Conservation (phyloP, 1,284 basidiomycete genomes). For the Tremellales sp. region DNA sequence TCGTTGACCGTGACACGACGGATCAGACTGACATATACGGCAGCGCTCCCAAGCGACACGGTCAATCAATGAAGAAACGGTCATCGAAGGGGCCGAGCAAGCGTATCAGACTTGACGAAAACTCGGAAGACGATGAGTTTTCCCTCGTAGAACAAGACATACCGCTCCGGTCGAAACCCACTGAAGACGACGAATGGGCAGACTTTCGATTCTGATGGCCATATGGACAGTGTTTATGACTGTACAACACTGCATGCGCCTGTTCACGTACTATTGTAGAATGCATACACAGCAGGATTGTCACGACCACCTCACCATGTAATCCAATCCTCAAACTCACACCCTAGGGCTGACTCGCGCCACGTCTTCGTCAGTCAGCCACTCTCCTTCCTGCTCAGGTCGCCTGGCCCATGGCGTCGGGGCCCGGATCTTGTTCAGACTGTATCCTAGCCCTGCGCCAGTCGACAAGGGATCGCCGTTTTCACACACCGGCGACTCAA, state of each 20-base stretch:
- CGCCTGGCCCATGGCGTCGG: constrained; percentile 16
- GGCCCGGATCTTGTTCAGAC: constrained; percentile 12
- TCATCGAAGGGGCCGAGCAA: background rate
- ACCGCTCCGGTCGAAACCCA: no score
- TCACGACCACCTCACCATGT: no score
- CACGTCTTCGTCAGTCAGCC: constrained; percentile 9
- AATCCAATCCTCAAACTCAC: no score
- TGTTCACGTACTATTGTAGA: no score
- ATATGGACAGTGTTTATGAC: background rate
- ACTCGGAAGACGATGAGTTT: background rate
- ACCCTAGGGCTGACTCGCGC: no score
- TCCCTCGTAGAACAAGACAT: no score
- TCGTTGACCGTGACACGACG: no score
- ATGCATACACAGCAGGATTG: no score
- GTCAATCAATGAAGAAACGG: background rate
- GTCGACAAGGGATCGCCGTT: background rate
- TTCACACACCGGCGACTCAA: background rate
- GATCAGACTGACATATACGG: no score
- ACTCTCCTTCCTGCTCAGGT: constrained; percentile 12
- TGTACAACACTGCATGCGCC: constrained; percentile 3
- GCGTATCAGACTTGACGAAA: background rate
- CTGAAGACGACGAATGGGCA: constrained; percentile 10
- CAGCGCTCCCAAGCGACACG: no score
- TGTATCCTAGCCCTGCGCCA: constrained; percentile 14
- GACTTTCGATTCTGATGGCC: background rate